Base-by-base conservation (phyloP, 2,329 filamentous ascomycete species). In the Hypoxylon sp. region DNA sequence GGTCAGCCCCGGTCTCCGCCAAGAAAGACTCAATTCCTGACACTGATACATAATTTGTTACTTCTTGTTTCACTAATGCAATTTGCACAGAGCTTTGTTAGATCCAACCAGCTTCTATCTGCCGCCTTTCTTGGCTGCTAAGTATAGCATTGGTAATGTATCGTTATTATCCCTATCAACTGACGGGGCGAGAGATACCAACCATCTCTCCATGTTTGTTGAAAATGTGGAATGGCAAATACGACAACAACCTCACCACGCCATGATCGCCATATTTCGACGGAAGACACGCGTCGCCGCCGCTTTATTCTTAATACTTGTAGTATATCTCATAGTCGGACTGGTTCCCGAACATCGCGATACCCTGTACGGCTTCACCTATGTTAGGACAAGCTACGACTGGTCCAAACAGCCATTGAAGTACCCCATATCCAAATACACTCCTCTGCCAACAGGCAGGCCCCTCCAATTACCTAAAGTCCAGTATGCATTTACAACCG, bases 171-270 rank as follows among this genome's bases (percentile, higher is more conserved):
- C 30, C 58, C 48, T 59, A 67, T 59, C 62, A 39, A 43, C 39
- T 52, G 34, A 65, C 58, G 32, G 58, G 57, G 50, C 51, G 55
- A 59, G 57, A 50, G 52, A 58, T 29, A 47, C 52, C 39, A 16
- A 47, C 34, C 55, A 57, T 52, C 48, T 70, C 65, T 67, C 65
- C 63, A 75, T 75, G 74, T 72, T 74, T 19, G 61, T 67, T 61
- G 73, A 75, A 69, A 71, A 74, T 72, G 73, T 72, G 57, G 70
- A 68, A 61, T 74, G 72, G 73, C 70, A 73, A 51, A 55, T 73
- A 43, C 68, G 61, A 45, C 67, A 67, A 53, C 65, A 69, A 21
- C 73, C 70, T 46, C 60, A 71, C 52, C 45, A 67, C 63, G 61
- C 64, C 67, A 73, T 74, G 64, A 67, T 69, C 45, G 57, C 68